phyloP scores from a whole-genome alignment of 805 yeast species.

The Kodamaea laetipori region DNA sequence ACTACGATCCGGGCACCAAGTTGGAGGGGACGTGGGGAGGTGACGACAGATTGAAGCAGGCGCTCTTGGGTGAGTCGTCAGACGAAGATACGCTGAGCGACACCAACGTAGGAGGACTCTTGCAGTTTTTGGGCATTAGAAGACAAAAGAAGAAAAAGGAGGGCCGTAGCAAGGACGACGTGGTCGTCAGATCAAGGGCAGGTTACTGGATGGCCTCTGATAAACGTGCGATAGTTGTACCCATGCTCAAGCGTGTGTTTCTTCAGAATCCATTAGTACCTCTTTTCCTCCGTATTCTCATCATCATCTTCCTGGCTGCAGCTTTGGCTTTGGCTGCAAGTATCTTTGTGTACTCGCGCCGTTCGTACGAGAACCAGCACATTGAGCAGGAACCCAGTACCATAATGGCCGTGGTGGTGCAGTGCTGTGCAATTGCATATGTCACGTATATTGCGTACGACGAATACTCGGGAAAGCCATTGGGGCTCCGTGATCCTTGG shows the following conservation, averaged over 20 bases:
- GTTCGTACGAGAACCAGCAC: constrained; percentile 33
- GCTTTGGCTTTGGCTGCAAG: constrained; percentile 74
- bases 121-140: constrained; percentile 14
- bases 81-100: constrained; percentile 25
- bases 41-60: constrained; percentile 57
- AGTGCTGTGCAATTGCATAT: constrained; percentile 74
- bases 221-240: constrained; percentile 63
- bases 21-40: constrained; percentile 67
- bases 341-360: constrained; percentile 47
- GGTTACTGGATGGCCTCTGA: constrained; percentile 70
- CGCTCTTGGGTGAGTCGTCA: constrained; percentile 46
- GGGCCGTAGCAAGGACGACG: constrained; percentile 10
- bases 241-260: constrained; percentile 58
- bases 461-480: constrained; percentile 88
- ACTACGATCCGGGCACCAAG: constrained; percentile 40
- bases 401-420: constrained; percentile 87
- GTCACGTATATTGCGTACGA: constrained; percentile 82
- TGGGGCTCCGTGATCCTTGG: constrained; percentile 84
- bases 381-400: constrained; percentile 84
- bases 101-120: constrained; percentile 10
- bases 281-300: constrained; percentile 60
- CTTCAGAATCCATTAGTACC: constrained; percentile 82
- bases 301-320: constrained; percentile 54
- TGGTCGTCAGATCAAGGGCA: constrained; percentile 51
- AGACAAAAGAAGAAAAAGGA: constrained; percentile 9